Base-by-base conservation (phyloP, 306 rosid species). In the Mimosa bimucronata region DNA sequence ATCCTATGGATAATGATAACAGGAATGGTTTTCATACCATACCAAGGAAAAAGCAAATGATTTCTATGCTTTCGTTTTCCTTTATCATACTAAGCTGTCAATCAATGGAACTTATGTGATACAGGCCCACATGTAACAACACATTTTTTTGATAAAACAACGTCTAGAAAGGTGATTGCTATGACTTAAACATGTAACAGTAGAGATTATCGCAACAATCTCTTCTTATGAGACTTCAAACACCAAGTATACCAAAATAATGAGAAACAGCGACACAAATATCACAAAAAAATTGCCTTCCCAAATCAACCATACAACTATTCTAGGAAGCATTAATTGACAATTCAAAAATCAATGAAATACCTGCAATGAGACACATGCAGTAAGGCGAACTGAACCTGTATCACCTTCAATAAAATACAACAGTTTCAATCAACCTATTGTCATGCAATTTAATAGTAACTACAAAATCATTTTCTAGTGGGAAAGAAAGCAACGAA, bases 321-420 rank as follows among this genome's bases (percentile, higher is more conserved):
- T 34, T 76, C 46, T 77, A 58, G 42, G 9, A 65, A 55, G 77
- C 75, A 52, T 64, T 62, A 45, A 41, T 55, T 37, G 68, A 74
- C 53, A n/a, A 83, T 70, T 68, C 38, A 61, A 4, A 50, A 80
- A 29, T 77, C 76, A 62, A 71, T 52, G 68, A 79, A 75, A 72
- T 79, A 92, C 98, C 97, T 95, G 98, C 7, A 98, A 92, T 29
- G 98, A 95, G 71, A 95, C 87, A 66, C 98, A 95, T n/a, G 98
- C 98, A 23, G 98, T 95, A 61, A 95, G 97, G 73, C 98, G 97
- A 80, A 67, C 81, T 77, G 90, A 79, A 74, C 85, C 87, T 58
- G 82, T 89, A 15, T 81, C 85, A 40, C 83, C 96, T 76, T 80
- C 82, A 83, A 88, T 2, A 97, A 98, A 87, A 95, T 95, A 67